Base-by-base conservation (phyloP, 176 grass and related monocot species). In the Oryza rufipogon region DNA sequence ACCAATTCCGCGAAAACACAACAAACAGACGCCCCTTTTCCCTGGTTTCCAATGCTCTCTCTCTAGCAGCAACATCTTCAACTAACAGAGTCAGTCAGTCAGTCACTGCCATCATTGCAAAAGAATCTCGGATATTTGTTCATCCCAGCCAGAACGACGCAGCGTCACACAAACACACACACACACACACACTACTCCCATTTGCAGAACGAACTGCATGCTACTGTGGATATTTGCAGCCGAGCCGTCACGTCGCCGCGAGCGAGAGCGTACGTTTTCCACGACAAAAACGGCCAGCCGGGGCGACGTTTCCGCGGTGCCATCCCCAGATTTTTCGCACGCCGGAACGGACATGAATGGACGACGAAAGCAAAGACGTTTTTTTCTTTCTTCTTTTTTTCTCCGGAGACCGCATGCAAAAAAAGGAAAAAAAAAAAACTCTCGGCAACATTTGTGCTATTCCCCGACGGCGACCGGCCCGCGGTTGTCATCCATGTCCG, bases 211-310 rank as follows among this genome's bases (percentile, higher is more conserved):
- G 44, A 2, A 1, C 13, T 30, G 76, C 39, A 41, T 80, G 52
- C 11, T 19, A 70, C 71, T 63, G 86, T 77, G 64, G 79, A 88
- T 88, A 83, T 73, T 74, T 79, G 74, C 30, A 9, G 45, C 19
- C 54, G 54, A 58, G 6, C 54, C 54, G 52, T 56, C 52, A 1
- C 9, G 0, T n/a, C 46, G 9, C 3, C 1, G 2, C 8, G 30
- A 32, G 30, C 30, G 30, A 32, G 30, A 36, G 34, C 3, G 34
- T 42, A 13, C 36, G 70, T 58, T 87, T 74, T 22, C 83, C 46
- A 68, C 22, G 34, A 36, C 11, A 6, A 76, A 69, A 47, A 61
- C 63, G 39, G 7, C 39, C 63, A 7, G 39, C 39, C 39, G 39
- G 1, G 46, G 10, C 3, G 17, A 60, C 9, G 54, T 58, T n/a